Conservation (phyloP, 1,139 yeast genomes). For the Sugiyamaella japonica region DNA sequence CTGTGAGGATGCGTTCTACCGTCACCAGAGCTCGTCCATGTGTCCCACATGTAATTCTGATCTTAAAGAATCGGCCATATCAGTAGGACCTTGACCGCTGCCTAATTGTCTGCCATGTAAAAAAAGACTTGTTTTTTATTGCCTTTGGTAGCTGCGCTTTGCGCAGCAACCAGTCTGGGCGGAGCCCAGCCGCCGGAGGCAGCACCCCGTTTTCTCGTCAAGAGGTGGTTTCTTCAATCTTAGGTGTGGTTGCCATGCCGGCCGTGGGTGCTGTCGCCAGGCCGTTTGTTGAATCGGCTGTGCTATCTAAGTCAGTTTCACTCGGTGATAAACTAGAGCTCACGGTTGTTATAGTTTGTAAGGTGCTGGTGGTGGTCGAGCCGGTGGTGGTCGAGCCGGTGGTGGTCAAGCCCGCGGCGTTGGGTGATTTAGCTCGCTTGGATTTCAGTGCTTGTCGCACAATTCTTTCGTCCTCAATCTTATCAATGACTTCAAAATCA, state of each 20-base stretch:
- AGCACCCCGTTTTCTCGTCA: neutral
- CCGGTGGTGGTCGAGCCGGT: neutral
- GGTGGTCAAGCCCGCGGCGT: neutral
- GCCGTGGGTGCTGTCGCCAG: neutral
- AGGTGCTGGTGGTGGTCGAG: neutral
- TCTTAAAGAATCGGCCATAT: slow-evolving; percentile 16
- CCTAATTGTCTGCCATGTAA: no score
- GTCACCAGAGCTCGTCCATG: slow-evolving; percentile 14
- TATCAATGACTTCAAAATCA: slow-evolving; percentile 54
- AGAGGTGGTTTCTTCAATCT: slow-evolving; percentile 15
- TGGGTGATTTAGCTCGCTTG: neutral
- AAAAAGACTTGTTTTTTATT: no score
- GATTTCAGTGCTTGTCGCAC: slow-evolving; percentile 1
- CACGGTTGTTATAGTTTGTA: neutral
- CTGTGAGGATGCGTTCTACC: slow-evolving; percentile 47
- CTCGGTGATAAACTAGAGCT: neutral
- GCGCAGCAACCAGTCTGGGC: no score
- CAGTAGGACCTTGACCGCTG: neutral
- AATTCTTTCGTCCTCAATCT: slow-evolving; percentile 10
- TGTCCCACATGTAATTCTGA: slow-evolving; percentile 27
- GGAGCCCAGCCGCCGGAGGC: no score
- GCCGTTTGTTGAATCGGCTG: neutral
- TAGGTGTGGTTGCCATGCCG: neutral
- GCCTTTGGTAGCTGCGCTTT: no score
- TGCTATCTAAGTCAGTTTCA: neutral